Percentiles rank a stretch among this genome's conserved stretches.
These are phyloP conservation scores for Serpula lacrymans DNA, from an alignment of 768 basidiomycete species.

Conservation along the genomic window DNA sequence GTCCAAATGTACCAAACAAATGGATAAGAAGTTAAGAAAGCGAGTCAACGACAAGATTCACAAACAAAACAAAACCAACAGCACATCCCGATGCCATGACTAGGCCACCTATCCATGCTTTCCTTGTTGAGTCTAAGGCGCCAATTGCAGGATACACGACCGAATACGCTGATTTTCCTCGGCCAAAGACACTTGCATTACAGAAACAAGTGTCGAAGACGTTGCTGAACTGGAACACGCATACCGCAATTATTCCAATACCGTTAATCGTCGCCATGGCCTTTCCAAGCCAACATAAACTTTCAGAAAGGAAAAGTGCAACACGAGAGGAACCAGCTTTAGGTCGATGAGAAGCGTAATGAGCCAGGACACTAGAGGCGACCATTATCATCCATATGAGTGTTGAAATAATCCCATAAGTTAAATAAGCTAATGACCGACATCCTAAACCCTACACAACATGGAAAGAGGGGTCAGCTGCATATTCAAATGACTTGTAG, in stretches of 20 bases:
- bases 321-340: neutral
- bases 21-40: too few species aligned
- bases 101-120: constrained; percentile 37
- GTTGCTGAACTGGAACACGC: constrained; percentile 26
- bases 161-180: constrained; percentile 10
- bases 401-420: constrained; percentile 27
- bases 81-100: constrained; percentile 23
- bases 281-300: constrained; percentile 25
- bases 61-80: constrained; percentile 20
- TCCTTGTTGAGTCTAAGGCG: too few species aligned
- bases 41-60: constrained; percentile 27
- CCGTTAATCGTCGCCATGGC: constrained; percentile 25
- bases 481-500: neutral
- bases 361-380: constrained; percentile 22
- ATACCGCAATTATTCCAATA: constrained; percentile 19
- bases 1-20: too few species aligned
- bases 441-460: constrained; percentile 29
- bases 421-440: constrained; percentile 28
- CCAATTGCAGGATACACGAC: too few species aligned
- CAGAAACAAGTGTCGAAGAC: constrained; percentile 28
- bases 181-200: constrained; percentile 18
- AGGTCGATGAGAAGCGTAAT: constrained; percentile 9
- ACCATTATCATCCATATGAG: constrained; percentile 28
- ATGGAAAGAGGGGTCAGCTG: neutral
- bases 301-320: constrained; percentile 9